A percentile compares a stretch with the other conserved stretches of the same genome.
Conservation (phyloP, 768 basidiomycete genomes). For the Hemileccinum rubropunctum region DNA sequence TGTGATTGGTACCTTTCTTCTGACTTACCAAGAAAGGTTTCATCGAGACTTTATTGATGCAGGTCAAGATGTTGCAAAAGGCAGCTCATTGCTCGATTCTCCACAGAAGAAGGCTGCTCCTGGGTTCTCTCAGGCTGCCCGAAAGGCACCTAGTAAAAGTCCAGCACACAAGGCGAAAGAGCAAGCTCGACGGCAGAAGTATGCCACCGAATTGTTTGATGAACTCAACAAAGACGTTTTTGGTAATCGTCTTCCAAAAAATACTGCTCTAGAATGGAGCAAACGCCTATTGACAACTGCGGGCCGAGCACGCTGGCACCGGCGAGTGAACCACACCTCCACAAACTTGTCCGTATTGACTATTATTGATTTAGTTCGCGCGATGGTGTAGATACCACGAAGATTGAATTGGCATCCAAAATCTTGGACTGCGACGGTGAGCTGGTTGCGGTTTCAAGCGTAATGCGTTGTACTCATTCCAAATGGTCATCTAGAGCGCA, state of each 20-base stretch:
- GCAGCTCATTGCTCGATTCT: slow-evolving; percentile 7
- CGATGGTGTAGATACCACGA: slow-evolving; percentile 55
- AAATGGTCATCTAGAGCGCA: slow-evolving; percentile 53
- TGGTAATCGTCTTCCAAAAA: slow-evolving; percentile 46
- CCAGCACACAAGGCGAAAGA: slow-evolving; percentile 39
- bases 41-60: neutral
- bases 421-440: slow-evolving; percentile 75
- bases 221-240: slow-evolving; percentile 63
- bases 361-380: slow-evolving; percentile 39
- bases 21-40: neutral
- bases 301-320: slow-evolving; percentile 64
- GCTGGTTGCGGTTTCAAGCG: slow-evolving; percentile 5
- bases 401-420: slow-evolving; percentile 81
- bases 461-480: neutral
- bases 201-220: slow-evolving; percentile 57
- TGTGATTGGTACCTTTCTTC: neutral
- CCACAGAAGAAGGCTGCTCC: slow-evolving; percentile 7
- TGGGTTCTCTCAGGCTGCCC: neutral
- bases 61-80: slow-evolving; percentile 8
- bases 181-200: slow-evolving; percentile 42
- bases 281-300: slow-evolving; percentile 65
- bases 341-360: neutral
- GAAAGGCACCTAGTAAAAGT: slow-evolving; percentile 21
- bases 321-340: slow-evolving; percentile 34
- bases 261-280: slow-evolving; percentile 64